A percentile compares a stretch with the other conserved stretches of the same genome.
Evolutionary conservation across 495 filamentous ascomycete species (phyloP).

Genomic region (Neurospora discreta): DNA sequence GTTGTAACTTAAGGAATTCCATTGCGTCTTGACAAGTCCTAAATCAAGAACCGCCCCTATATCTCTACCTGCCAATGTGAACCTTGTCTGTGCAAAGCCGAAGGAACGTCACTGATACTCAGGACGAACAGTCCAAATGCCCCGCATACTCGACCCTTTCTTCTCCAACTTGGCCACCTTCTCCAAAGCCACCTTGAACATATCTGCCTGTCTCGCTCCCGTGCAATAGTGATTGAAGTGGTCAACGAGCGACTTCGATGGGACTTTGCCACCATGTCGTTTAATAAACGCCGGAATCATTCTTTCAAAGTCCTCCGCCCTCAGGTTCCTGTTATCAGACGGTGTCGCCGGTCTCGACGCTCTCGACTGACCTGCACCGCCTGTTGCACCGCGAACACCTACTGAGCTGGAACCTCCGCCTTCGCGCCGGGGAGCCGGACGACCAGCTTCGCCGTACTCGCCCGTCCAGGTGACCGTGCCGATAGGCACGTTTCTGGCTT

Average conservation of each 20-base stretch:
- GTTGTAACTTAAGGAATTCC: neutral
- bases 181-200: slow-evolving; percentile 38
- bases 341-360: slow-evolving; percentile 13
- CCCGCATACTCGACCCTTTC: slow-evolving; percentile 28
- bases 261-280: slow-evolving; percentile 57
- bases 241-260: slow-evolving; percentile 67
- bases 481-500: slow-evolving; percentile 57
- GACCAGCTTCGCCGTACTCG: slow-evolving; percentile 60
- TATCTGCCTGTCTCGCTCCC: slow-evolving; percentile 25
- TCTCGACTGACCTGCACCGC: slow-evolving; percentile 24
- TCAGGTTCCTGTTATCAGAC: slow-evolving; percentile 14
- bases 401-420: slow-evolving; percentile 38
- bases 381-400: slow-evolving; percentile 39
- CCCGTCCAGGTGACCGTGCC: slow-evolving; percentile 95
- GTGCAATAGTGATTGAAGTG: slow-evolving; percentile 52
- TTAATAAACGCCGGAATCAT: slow-evolving; percentile 66
- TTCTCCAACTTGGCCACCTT: slow-evolving; percentile 39
- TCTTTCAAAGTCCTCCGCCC: slow-evolving; percentile 49
- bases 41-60: neutral
- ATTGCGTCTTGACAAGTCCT: neutral
- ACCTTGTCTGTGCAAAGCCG: neutral
- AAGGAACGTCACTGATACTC: slow-evolving; percentile 9
- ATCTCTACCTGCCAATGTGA: neutral
- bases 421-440: slow-evolving; percentile 28
- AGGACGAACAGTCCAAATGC: slow-evolving; percentile 30